phyloP scores from a whole-genome alignment of 176 grass and related monocot genomes.

The Tillandsia fasciculata region DNA sequence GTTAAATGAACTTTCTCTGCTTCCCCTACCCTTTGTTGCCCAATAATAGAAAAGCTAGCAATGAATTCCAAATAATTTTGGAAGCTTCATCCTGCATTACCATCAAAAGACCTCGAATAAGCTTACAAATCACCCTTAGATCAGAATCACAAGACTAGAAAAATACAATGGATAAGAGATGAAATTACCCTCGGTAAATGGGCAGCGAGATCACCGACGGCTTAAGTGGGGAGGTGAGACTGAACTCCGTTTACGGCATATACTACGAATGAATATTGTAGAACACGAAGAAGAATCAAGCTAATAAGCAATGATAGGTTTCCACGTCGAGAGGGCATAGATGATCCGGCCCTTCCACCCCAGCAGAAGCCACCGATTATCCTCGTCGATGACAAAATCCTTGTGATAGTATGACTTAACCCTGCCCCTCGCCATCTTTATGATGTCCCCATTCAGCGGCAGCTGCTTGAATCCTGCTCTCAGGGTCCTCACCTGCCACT shows the following conservation, averaged over 20 bases:
- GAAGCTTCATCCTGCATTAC: too few species aligned
- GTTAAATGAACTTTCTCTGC: too few species aligned
- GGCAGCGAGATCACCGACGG: not conserved
- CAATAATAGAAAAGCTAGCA: too few species aligned
- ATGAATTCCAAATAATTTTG: too few species aligned
- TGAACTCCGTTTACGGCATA: slow-evolving; percentile 1
- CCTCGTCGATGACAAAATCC: slow-evolving; percentile 72
- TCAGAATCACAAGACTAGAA: too few species aligned
- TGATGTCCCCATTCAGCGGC: slow-evolving; percentile 53
- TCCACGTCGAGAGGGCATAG: slow-evolving; percentile 72
- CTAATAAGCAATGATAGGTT: slow-evolving; percentile 17
- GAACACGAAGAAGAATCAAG: not conserved
- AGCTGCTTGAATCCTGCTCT: slow-evolving; percentile 83
- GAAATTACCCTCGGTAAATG: not conserved
- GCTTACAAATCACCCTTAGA: too few species aligned
- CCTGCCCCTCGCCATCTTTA: slow-evolving; percentile 66
- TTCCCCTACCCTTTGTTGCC: too few species aligned
- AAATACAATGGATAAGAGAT: not conserved
- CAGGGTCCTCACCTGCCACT: slow-evolving; percentile 59
- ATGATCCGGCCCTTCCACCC: slow-evolving; percentile 93
- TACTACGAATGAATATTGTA: not conserved
- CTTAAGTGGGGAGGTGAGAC: not conserved
- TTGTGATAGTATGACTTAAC: slow-evolving; percentile 61
- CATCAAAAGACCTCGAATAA: too few species aligned
- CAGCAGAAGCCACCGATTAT: slow-evolving; percentile 70